phyloP scores from a whole-genome alignment of 768 basidiomycete species.

The Tylopilus felleus region DNA sequence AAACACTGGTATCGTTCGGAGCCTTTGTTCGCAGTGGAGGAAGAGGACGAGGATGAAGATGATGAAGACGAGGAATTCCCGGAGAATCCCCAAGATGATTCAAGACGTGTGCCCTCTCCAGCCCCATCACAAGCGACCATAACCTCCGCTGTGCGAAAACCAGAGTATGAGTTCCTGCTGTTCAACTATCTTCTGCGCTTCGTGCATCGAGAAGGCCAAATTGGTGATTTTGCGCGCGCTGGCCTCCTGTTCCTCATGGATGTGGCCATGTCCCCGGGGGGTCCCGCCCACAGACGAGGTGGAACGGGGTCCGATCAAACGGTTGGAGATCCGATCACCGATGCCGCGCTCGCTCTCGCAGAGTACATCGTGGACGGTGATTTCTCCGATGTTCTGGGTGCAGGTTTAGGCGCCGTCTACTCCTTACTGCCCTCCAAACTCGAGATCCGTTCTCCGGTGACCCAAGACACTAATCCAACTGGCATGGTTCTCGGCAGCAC shows the following conservation, averaged over 20 bases:
- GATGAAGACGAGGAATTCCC: conserved; percentile 34
- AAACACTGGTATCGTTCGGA: conserved; percentile 83
- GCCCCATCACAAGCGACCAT: conserved; percentile 58
- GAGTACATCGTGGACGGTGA: conserved; percentile 97
- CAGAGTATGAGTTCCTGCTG: conserved; percentile 92
- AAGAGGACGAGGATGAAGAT: conserved; percentile 65
- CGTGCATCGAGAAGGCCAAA: conserved; percentile 89
- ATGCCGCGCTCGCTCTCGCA: conserved; percentile 83
- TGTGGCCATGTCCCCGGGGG: conserved; percentile 86
- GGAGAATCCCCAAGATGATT: conserved; percentile 6
- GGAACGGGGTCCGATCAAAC: conserved; percentile 24
- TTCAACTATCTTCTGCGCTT: conserved; percentile 96
- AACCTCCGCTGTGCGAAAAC: conserved; percentile 56
- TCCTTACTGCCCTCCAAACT: conserved; percentile 88
- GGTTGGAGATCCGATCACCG: conserved; percentile 65
- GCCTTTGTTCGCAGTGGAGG: conserved; percentile 70
- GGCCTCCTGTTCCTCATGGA: conserved; percentile 94
- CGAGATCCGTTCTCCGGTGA: conserved; percentile 51
- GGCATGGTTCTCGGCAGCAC: conserved; percentile 75
- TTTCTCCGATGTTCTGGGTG: conserved; percentile 95
- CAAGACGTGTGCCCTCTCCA: conserved; percentile 47
- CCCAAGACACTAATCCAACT: conserved; percentile 37
- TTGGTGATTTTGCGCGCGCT: conserved; percentile 90
- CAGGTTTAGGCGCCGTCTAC: conserved; percentile 90
- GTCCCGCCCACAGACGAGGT: conserved; percentile 42